phyloP scores from a whole-genome alignment of 768 basidiomycete genomes.

The Lactifluus volemus region DNA sequence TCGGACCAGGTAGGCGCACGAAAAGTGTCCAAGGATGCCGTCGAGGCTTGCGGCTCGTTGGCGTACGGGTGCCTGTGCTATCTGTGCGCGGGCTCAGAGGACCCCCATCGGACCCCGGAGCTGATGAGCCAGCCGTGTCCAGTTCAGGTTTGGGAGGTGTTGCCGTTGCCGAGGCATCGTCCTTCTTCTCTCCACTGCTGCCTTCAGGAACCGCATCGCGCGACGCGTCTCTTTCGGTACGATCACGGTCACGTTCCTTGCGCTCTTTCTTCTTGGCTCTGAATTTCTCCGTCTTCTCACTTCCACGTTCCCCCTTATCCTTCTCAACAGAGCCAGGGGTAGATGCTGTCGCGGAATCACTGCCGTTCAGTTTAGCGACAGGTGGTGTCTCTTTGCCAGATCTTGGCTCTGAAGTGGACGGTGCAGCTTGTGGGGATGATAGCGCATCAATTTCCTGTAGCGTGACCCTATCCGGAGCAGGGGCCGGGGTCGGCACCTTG shows the following conservation, averaged over 20 bases:
- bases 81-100: conserved; percentile 39
- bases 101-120: conserved; percentile 30
- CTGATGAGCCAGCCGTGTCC: conserved; percentile 8
- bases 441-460: not conserved
- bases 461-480: conserved; percentile 8
- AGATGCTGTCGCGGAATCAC: conserved; percentile 29
- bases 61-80: conserved; percentile 60
- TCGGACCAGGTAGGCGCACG: conserved; percentile 50
- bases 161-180: conserved; percentile 23
- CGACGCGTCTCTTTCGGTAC: conserved; percentile 31
- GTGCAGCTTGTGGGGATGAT: not conserved
- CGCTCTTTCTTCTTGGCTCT: conserved; percentile 56
- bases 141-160: conserved; percentile 27
- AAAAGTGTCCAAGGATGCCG: conserved; percentile 83
- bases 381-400: conserved; percentile 12
- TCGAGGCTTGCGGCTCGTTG: conserved; percentile 51
- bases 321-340: conserved; percentile 15
- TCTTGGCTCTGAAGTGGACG: not conserved
- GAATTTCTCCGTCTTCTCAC: conserved; percentile 48
- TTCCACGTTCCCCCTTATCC: conserved; percentile 19
- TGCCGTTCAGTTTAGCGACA: conserved; percentile 23
- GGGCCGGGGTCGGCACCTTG: conserved; percentile 29
- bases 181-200: conserved; percentile 28
- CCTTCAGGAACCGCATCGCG: conserved; percentile 6
- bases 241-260: conserved; percentile 48